Conservation (phyloP, 129 eudicot species). For the Ambrosia trifida region DNA sequence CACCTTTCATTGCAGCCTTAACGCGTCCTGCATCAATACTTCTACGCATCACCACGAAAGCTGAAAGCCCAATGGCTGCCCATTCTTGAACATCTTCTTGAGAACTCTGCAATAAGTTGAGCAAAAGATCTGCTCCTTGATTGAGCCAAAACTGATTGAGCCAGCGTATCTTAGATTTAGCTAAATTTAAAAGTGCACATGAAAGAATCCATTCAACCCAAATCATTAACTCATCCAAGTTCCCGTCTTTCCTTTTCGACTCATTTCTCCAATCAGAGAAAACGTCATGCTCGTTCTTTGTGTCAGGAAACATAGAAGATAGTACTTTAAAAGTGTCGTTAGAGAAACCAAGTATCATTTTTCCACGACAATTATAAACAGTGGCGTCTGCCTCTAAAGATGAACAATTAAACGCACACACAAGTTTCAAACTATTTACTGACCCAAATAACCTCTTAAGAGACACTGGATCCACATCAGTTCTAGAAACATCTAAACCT, state of each 20-base stretch:
- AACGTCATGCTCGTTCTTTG: slow-evolving; percentile 46
- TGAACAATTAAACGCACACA: slow-evolving; percentile 69
- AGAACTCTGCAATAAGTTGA: slow-evolving; percentile 71
- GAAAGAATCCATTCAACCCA: slow-evolving; percentile 91
- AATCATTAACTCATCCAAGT: slow-evolving; percentile 53
- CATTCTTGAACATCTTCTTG: slow-evolving; percentile 95
- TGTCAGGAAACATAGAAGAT: slow-evolving; percentile 57
- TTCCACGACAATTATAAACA: slow-evolving; percentile 56
- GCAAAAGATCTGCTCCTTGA: slow-evolving; percentile 76
- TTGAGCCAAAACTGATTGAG: slow-evolving; percentile 81
- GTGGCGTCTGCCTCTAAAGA: slow-evolving; percentile 60
- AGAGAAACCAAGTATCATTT: slow-evolving; percentile 56
- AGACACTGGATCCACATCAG: slow-evolving; percentile 49
- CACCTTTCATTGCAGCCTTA: slow-evolving; percentile 82
- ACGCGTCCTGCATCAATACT: slow-evolving; percentile 70
- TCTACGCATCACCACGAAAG: slow-evolving; percentile 80
- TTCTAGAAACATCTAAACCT: slow-evolving; percentile 90
- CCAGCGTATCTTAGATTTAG: slow-evolving; percentile 69
- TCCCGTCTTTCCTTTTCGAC: slow-evolving; percentile 44
- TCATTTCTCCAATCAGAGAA: slow-evolving; percentile 68
- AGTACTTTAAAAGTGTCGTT: slow-evolving; percentile 63
- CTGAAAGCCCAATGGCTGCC: slow-evolving; percentile 82
- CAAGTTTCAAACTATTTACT: slow-evolving; percentile 52
- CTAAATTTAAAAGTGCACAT: slow-evolving; percentile 71
- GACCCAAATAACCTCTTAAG: slow-evolving; percentile 52